phyloP scores from a whole-genome alignment of 164 flowering plant species.

The Stephania cephalantha region DNA sequence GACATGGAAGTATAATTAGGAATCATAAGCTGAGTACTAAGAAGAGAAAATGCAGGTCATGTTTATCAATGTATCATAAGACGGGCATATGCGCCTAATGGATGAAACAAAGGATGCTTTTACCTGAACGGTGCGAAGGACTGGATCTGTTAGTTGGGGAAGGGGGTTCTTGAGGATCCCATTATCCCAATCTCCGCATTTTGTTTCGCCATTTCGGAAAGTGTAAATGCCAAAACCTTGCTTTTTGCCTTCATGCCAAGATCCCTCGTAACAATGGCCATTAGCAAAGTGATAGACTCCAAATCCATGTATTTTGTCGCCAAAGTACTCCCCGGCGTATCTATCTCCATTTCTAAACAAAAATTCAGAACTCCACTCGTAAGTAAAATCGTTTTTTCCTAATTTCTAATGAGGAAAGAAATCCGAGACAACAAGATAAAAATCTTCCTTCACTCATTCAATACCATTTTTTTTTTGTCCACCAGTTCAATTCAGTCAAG shows the following conservation, averaged over 20 bases:
- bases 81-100: no score
- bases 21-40: not conserved
- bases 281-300: slow-evolving; percentile 95
- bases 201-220: slow-evolving; percentile 67
- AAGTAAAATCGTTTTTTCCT: not conserved
- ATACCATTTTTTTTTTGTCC: not conserved
- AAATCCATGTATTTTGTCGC: slow-evolving; percentile 92
- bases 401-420: not conserved
- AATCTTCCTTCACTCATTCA: not conserved
- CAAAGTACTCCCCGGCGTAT: slow-evolving; percentile 94
- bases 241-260: slow-evolving; percentile 97
- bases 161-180: slow-evolving; percentile 54
- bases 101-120: not conserved
- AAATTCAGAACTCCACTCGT: slow-evolving; percentile 8
- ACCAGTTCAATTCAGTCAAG: not conserved
- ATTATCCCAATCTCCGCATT: slow-evolving; percentile 82
- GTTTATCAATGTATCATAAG: no score
- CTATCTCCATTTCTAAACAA: slow-evolving; percentile 77
- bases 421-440: not conserved
- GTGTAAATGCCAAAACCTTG: slow-evolving; percentile 92
- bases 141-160: slow-evolving; percentile 46
- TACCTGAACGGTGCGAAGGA: slow-evolving; percentile 78
- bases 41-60: not conserved
- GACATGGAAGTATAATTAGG: not conserved
- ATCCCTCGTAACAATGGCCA: slow-evolving; percentile 89